These are phyloP conservation scores for Aquanectria penicillioides DNA, from an alignment of 2,329 filamentous ascomycete species.

Conservation along the genomic window DNA sequence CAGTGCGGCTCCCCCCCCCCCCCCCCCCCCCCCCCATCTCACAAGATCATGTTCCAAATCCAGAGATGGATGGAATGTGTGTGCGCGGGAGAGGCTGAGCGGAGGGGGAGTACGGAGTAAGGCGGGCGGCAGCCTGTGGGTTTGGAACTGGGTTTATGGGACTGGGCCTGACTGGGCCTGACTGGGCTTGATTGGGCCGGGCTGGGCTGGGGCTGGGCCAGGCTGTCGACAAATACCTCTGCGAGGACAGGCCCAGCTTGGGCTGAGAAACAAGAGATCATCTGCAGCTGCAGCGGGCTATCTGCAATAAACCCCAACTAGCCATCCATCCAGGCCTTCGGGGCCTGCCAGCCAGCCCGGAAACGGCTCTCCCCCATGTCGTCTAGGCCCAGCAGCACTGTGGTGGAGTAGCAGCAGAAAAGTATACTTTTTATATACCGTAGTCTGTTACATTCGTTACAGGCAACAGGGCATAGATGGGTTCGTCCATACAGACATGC, in stretches of 20 bases:
- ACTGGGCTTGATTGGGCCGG: not conserved
- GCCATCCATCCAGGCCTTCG: too few species aligned
- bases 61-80: not conserved
- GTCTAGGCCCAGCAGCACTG: not conserved
- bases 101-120: not conserved
- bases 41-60: not conserved
- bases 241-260: not conserved
- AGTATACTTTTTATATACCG: not conserved
- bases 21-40: too few species aligned
- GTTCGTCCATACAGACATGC: not conserved
- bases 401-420: not conserved
- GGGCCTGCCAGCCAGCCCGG: constrained; percentile 1
- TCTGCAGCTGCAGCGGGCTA: constrained; percentile 13
- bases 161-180: constrained; percentile 5
- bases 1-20: too few species aligned
- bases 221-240: not conserved
- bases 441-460: too few species aligned
- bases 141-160: not conserved
- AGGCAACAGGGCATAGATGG: too few species aligned
- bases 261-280: not conserved
- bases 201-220: constrained; percentile 7
- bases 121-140: constrained; percentile 1
- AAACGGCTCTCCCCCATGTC: not conserved
- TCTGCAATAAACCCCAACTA: not conserved
- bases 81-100: constrained; percentile 13